Conservation (phyloP, 1,284 basidiomycete genomes). For the Pseudozyma sp. region DNA sequence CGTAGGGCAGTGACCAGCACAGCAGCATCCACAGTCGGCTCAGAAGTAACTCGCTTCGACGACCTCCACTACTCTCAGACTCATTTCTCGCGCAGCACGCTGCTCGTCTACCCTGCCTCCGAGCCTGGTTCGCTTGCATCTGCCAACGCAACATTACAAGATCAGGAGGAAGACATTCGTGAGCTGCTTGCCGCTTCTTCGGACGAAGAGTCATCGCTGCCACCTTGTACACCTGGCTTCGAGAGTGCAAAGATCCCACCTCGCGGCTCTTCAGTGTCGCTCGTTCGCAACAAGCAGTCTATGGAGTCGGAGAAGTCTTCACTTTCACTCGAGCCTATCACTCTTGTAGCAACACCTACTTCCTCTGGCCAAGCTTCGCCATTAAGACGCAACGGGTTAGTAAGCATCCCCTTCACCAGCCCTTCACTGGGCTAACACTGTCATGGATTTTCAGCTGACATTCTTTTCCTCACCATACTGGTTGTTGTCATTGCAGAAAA, state of each 20-base stretch:
- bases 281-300: conserved; percentile 20
- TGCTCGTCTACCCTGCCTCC: conserved; percentile 33
- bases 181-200: conserved; percentile 32
- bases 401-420: conserved; percentile 4
- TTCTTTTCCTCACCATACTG: background rate
- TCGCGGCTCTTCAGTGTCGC: conserved; percentile 15
- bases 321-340: conserved; percentile 16
- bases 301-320: conserved; percentile 42
- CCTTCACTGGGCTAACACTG: background rate
- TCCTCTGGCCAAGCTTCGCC: background rate
- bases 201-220: conserved; percentile 35
- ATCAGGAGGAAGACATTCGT: conserved; percentile 36
- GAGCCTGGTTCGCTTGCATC: conserved; percentile 2
- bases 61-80: conserved; percentile 45
- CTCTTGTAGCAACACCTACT: conserved; percentile 15
- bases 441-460: background rate
- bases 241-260: conserved; percentile 31
- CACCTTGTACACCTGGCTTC: conserved; percentile 33
- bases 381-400: conserved; percentile 26
- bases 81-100: conserved; percentile 37
- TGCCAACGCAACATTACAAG: too few species aligned
- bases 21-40: conserved; percentile 14
- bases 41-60: conserved; percentile 17
- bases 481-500: conserved; percentile 16
- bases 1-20: conserved; percentile 22